phyloP scores from a whole-genome alignment of 495 filamentous ascomycete genomes.

The Penicillium salamii region DNA sequence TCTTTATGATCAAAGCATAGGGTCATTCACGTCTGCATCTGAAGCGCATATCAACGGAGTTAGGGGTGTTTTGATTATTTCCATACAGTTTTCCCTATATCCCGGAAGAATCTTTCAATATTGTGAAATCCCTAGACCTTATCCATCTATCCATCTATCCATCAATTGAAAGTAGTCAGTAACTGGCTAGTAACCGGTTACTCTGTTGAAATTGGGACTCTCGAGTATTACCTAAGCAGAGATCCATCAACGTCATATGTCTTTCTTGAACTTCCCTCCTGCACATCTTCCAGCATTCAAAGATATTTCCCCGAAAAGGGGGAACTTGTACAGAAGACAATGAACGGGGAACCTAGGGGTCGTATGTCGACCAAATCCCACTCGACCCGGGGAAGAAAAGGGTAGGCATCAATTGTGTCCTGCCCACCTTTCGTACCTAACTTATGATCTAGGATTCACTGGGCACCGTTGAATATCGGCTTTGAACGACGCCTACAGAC shows the following conservation, averaged over 20 bases:
- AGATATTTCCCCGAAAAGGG: too few species aligned
- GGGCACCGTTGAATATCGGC: slow-evolving; percentile 85
- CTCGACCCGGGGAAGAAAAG: background rate
- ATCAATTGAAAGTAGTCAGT: too few species aligned
- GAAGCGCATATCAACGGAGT: slow-evolving; percentile 7
- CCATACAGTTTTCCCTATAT: background rate
- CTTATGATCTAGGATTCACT: slow-evolving; percentile 57
- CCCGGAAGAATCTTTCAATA: background rate
- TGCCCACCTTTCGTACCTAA: background rate
- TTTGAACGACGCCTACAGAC: slow-evolving; percentile 85
- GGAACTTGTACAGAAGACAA: background rate
- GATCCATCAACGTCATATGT: slow-evolving; percentile 5
- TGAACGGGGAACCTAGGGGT: background rate
- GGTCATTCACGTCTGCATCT: slow-evolving; percentile 1
- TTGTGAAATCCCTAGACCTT: background rate
- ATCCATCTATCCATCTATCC: too few species aligned
- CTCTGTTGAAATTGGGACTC: too few species aligned
- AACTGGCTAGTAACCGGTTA: too few species aligned
- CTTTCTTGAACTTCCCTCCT: too few species aligned
- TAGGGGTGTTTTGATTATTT: slow-evolving; percentile 1
- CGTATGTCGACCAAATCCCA: background rate
- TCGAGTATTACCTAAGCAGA: background rate
- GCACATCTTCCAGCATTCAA: too few species aligned
- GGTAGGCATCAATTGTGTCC: background rate
- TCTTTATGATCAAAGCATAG: slow-evolving; percentile 68